phyloP scores from a whole-genome alignment of 2,329 filamentous ascomycete species.

The Paecilomyces formosus region DNA sequence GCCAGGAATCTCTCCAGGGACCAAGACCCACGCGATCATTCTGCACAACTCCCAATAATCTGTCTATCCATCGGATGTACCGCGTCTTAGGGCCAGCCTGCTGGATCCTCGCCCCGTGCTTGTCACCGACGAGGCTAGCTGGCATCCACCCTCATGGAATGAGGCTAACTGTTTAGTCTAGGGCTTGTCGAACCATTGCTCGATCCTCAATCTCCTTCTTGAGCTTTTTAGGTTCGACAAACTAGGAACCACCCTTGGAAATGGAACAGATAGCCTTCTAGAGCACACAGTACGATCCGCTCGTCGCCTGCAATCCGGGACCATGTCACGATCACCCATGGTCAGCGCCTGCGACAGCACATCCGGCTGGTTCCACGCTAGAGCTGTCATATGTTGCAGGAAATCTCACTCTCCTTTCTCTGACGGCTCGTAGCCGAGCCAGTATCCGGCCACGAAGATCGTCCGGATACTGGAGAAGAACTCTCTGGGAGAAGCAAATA shows the following conservation, averaged over 20 bases:
- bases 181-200: not conserved
- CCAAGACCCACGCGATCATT: not conserved
- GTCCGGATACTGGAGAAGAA: not conserved
- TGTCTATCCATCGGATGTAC: not conserved
- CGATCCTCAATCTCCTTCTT: not conserved
- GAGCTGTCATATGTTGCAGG: constrained; percentile 5
- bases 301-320: not conserved
- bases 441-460: not conserved
- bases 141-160: not conserved
- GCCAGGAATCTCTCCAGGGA: not conserved
- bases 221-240: not conserved
- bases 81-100: not conserved
- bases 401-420: not conserved
- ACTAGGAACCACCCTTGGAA: not conserved
- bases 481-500: not conserved
- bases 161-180: not conserved
- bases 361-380: not conserved
- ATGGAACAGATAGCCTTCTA: not conserved
- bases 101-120: not conserved
- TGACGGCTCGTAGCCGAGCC: not conserved
- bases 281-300: not conserved
- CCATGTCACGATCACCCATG: not conserved
- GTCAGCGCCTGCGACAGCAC: not conserved
- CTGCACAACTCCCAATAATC: not conserved
- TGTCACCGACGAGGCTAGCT: not conserved